Conservation (phyloP, 1,284 basidiomycete genomes). For the Papiliotrema laurentii region DNA sequence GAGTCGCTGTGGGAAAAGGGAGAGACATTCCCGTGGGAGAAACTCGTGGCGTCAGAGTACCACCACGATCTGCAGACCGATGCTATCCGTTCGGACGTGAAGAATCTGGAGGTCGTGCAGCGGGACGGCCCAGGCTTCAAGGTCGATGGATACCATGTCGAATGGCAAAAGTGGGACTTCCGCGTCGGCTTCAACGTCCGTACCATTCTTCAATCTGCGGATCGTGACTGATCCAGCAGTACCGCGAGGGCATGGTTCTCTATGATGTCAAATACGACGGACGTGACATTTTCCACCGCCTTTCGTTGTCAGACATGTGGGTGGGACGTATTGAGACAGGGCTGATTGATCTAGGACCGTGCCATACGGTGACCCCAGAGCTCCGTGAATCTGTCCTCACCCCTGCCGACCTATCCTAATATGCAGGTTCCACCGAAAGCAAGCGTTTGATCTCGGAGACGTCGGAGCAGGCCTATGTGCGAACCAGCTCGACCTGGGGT, state of each 20-base stretch:
- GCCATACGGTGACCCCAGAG: constrained; percentile 46
- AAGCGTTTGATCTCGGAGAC: constrained; percentile 51
- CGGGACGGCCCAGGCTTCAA: constrained; percentile 88
- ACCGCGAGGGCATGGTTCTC: too few species aligned
- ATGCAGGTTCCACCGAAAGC: constrained; percentile 42
- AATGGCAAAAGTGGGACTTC: constrained; percentile 41
- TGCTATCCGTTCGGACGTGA: constrained; percentile 60
- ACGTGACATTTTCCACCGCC: too few species aligned
- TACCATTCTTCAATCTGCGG: too few species aligned
- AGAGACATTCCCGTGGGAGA: constrained; percentile 33
- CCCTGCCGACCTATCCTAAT: too few species aligned
- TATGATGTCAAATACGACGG: too few species aligned
- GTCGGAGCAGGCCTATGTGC: constrained; percentile 46
- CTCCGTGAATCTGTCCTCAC: too few species aligned
- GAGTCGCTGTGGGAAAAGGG: constrained; percentile 28
- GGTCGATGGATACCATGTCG: constrained; percentile 63
- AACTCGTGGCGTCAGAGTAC: constrained; percentile 40
- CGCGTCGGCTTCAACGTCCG: constrained; percentile 24
- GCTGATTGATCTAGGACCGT: constrained; percentile 51
- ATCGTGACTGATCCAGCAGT: too few species aligned
- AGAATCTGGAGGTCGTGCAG: constrained; percentile 78
- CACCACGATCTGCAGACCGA: constrained; percentile 36
- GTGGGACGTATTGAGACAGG: constrained; percentile 38
- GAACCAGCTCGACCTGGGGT: constrained; percentile 48
- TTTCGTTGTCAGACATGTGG: constrained; percentile 38